Base-by-base conservation (phyloP, 345 rosid genomes). In the Nephelium lappaceum region DNA sequence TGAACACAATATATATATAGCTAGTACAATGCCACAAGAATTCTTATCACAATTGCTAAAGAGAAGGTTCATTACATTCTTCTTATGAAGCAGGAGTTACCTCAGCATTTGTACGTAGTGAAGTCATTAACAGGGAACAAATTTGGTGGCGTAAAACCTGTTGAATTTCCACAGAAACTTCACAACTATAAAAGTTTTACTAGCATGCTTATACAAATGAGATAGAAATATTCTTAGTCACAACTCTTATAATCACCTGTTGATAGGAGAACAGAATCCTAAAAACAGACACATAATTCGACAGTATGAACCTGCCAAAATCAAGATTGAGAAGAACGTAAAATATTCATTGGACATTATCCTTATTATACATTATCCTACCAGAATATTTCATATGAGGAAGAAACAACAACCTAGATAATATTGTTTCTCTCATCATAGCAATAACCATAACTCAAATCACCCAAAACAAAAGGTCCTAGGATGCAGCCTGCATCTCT, bases 121-220 rank as follows among this genome's bases (percentile, higher is more conserved):
- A 96, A 75, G 97, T 94, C 98, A 96, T 96, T 84, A 96, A 87
- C 83, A 94, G 96, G 65, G 99, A 96, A 83, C 98, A 96, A 63
- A 96, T 94, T 85, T 94, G 99, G 84, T 93, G 88, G 68, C 91
- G 97, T 87, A 96, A 85, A 78, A 93, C 92, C 99, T 95, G 93
- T 79, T 69, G 71, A 83, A 77, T 72, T 80, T 53, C 68, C 84
- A 81, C 11, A 77, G 69, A 82, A 77, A 73, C 60, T 80, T 84
- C 82, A 67, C 78, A 71, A 76, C 68, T 76, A 79, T 72, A 74
- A 55, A 84, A 79, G 60, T 53, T 74, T 72, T 55, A 73, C 76
- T 66, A 80, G 69, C 82, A 81, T 41, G 72, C 41, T 65, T 67
- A 57, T 64, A 67, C 43, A 78, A 78, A 80, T 65, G 39, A 51